Conservation (phyloP, 2,329 filamentous ascomycete genomes). For the Metarhizium brunneum region DNA sequence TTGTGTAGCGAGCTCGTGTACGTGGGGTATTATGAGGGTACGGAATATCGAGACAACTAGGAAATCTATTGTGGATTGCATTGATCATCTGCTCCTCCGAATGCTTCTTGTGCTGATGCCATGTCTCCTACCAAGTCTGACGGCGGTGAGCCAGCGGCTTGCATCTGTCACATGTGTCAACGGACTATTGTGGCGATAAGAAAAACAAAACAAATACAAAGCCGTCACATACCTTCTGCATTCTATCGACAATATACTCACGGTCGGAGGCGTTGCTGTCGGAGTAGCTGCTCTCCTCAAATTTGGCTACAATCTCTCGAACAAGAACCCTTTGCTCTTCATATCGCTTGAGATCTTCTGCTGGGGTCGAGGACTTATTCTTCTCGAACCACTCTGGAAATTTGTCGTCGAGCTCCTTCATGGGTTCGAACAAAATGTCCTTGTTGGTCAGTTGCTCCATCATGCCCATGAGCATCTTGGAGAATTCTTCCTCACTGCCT, state of each 20-base stretch:
- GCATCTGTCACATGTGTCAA: conserved; percentile 58
- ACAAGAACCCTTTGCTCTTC: conserved; percentile 73
- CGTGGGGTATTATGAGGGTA: conserved; percentile 17
- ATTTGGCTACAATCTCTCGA: conserved; percentile 77
- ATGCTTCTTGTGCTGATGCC: conserved; percentile 67
- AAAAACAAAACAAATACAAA: not conserved
- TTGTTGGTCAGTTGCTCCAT: conserved; percentile 99
- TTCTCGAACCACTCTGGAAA: conserved; percentile 83
- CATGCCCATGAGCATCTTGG: conserved; percentile 92
- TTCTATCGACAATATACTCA: conserved; percentile 90
- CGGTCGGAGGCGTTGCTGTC: conserved; percentile 75
- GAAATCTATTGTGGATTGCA: conserved; percentile 49
- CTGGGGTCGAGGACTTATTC: conserved; percentile 55
- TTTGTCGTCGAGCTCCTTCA: conserved; percentile 93
- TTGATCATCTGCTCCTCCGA: conserved; percentile 50
- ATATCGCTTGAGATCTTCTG: conserved; percentile 71
- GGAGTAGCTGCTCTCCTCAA: conserved; percentile 72
- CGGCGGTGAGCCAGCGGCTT: conserved; percentile 85
- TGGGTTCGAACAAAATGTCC: conserved; percentile 95
- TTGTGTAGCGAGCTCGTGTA: conserved; percentile 4
- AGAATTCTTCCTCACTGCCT: conserved; percentile 69
- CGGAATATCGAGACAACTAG: conserved; percentile 12
- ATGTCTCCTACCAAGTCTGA: conserved; percentile 86
- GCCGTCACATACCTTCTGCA: conserved; percentile 71
- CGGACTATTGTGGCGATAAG: not conserved